Evolutionary conservation across 2,329 filamentous ascomycete species (phyloP), one percentile per base, ranked within the genome.

Genomic region (Aspergillus tanneri): DNA sequence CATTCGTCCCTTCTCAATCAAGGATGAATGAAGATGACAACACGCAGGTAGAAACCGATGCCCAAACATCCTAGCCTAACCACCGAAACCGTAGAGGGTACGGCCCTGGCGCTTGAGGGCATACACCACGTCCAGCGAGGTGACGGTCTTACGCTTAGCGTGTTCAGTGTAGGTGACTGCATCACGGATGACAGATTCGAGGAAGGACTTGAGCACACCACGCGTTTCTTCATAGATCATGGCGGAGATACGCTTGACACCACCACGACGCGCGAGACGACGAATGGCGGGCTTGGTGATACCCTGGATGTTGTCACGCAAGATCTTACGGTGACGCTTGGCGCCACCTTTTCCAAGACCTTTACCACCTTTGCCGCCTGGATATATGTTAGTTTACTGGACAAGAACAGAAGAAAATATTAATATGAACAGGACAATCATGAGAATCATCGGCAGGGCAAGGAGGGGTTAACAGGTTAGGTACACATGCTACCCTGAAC

Each of bases 201-300:
- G 84, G 84, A 90, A 90, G 71, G 85, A 84, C 82, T 90, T 90
- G 65, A 90, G 81, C 60, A 90, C 86, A 80, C 85, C 85, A 66
- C 86, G 86, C 63, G 86, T 90, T 78, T 90, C 85, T 70, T 88
- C 86, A 77, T 89, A 89, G 77, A 89, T 90, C 86, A 88, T 95
- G 73, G 91, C 91, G 67, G 91, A 96, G 70, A 96, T 96, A 96
- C 91, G 91, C 89, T 96, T 96, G 83, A 96, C 91, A 91, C 91
- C 91, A 74, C 92, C 91, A 95, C 91, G 91, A 79, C 91, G 91
- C 58, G 91, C 91, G 72, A 97, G 91, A 95, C 92, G 91, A 67
- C 91, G 88, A 78, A 97, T 97, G 65, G 91, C 91, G 66, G 91
- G 92, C 87, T 97, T 97, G 72, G 91, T 97, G 73, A 97, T 96